These are phyloP conservation scores for Trypanosoma conorhini DNA, from an alignment of 208 protist genomes.

Conservation along the genomic window DNA sequence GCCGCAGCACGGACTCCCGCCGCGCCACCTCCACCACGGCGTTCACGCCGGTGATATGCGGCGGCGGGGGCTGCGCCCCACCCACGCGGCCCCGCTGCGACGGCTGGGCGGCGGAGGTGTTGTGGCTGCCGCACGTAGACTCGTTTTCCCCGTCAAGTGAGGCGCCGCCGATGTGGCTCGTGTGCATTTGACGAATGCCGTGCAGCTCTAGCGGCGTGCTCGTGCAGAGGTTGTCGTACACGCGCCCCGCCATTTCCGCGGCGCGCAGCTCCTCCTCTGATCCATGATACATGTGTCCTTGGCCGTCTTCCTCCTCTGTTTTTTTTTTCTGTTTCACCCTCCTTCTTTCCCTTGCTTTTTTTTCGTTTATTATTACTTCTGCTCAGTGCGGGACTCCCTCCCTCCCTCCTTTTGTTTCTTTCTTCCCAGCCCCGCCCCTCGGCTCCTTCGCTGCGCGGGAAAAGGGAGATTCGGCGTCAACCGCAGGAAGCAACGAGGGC, in stretches of 20 bases:
- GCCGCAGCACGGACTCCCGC: constrained; percentile 37
- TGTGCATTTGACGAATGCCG: constrained; percentile 24
- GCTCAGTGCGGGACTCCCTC: not conserved
- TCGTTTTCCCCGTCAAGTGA: constrained; percentile 27
- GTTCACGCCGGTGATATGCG: constrained; percentile 16
- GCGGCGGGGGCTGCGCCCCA: not conserved
- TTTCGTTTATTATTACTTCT: not conserved
- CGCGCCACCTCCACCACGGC: constrained; percentile 32
- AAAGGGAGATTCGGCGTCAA: no score
- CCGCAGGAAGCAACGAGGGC: no score
- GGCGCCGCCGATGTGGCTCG: constrained; percentile 22
- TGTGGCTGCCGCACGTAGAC: constrained; percentile 18
- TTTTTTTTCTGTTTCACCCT: not conserved
- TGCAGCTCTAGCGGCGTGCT: constrained; percentile 16
- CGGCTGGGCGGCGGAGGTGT: constrained; percentile 11
- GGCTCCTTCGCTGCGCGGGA: no score
- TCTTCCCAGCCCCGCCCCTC: not conserved
- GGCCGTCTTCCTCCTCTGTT: not conserved
- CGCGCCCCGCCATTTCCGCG: constrained; percentile 29
- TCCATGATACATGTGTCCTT: constrained; percentile 12
- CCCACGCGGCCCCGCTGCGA: not conserved
- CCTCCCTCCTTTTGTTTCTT: not conserved
- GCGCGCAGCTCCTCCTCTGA: constrained; percentile 27
- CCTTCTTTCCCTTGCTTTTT: not conserved
- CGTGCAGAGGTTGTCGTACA: constrained; percentile 28